A percentile compares a stretch with the other conserved stretches of the same genome.
Conservation (phyloP, 176 grass and related monocot species). For the Stipa capillata region DNA sequence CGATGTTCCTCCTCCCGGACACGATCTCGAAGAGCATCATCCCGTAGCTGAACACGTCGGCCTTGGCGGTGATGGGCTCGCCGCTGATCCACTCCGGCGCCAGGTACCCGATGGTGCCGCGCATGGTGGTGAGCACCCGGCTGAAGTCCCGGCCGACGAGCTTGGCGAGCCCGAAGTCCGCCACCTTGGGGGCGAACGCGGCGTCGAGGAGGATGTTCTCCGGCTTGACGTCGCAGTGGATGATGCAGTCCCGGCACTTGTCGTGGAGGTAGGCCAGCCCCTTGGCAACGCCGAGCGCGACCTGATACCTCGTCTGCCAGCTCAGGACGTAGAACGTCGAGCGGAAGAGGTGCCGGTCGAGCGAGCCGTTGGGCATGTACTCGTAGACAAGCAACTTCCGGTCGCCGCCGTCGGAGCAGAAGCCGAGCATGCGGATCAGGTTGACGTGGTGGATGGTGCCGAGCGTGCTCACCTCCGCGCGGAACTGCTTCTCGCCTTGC, state of each 20-base stretch:
- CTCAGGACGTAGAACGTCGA: neutral
- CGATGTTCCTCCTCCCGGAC: constrained; percentile 11
- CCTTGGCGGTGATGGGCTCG: constrained; percentile 21
- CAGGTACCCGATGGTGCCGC: constrained; percentile 18
- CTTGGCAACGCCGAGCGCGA: constrained; percentile 27
- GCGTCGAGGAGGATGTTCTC: constrained; percentile 43
- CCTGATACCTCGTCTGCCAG: constrained; percentile 16
- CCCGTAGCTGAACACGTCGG: constrained; percentile 26
- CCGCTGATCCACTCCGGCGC: constrained; percentile 28
- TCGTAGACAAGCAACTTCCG: constrained; percentile 40
- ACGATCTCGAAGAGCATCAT: constrained; percentile 33
- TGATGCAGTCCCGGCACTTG: constrained; percentile 35
- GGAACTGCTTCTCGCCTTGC: constrained; percentile 55
- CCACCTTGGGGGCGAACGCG: constrained; percentile 19
- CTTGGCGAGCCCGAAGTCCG: constrained; percentile 31
- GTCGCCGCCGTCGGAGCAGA: constrained; percentile 22
- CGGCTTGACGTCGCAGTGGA: constrained; percentile 43
- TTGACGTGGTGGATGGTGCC: constrained; percentile 40
- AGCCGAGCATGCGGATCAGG: constrained; percentile 42
- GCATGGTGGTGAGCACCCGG: constrained; percentile 27
- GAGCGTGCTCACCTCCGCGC: constrained; percentile 46
- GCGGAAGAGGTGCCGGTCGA: constrained; percentile 18
- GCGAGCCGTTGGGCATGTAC: constrained; percentile 35
- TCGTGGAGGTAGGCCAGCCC: constrained; percentile 46
- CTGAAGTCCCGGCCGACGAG: constrained; percentile 28